These are phyloP conservation scores for Auricularia cornea DNA, from an alignment of 768 basidiomycete genomes.

Conservation along the genomic window DNA sequence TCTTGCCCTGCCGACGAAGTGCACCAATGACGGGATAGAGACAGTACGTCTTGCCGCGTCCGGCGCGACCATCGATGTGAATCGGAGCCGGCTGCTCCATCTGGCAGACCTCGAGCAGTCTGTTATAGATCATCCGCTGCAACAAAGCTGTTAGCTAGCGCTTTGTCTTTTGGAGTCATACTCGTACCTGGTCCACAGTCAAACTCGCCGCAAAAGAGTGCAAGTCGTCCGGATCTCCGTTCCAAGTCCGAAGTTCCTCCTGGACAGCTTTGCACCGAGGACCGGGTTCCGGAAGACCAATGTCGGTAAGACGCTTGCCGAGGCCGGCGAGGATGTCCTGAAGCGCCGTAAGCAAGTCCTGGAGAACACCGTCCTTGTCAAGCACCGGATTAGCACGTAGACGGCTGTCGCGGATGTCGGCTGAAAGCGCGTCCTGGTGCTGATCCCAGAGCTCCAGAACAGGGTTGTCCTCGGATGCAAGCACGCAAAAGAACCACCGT, in stretches of 20 bases:
- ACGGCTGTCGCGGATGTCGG: conserved; percentile 15
- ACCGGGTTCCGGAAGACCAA: conserved; percentile 23
- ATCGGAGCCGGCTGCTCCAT: conserved; percentile 8
- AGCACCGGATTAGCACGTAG: conserved; percentile 10
- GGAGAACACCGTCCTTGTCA: conserved; percentile 9
- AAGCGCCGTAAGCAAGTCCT: background rate
- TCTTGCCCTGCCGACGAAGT: conserved; percentile 18
- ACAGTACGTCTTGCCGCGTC: conserved; percentile 33
- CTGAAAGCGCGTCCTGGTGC: conserved; percentile 15
- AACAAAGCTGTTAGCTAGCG: background rate
- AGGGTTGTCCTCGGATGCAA: conserved; percentile 22
- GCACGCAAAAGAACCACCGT: conserved; percentile 32
- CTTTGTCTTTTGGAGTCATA: too few species aligned
- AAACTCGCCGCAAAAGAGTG: background rate
- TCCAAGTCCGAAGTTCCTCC: conserved; percentile 20
- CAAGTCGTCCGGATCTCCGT: background rate
- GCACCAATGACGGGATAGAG: conserved; percentile 26
- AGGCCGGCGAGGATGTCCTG: conserved; percentile 15
- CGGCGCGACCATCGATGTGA: conserved; percentile 34
- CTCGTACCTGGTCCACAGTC: background rate
- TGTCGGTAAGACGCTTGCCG: conserved; percentile 17
- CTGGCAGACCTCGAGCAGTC: background rate
- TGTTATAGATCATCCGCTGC: background rate
- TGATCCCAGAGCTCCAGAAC: conserved; percentile 20
- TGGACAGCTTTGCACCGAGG: conserved; percentile 20